A percentile compares a stretch with the other conserved stretches of the same genome.
Evolutionary conservation across 202 grass and related monocot genomes (phyloP).

Genomic region (Schoenoplectus tabernaemontani): DNA sequence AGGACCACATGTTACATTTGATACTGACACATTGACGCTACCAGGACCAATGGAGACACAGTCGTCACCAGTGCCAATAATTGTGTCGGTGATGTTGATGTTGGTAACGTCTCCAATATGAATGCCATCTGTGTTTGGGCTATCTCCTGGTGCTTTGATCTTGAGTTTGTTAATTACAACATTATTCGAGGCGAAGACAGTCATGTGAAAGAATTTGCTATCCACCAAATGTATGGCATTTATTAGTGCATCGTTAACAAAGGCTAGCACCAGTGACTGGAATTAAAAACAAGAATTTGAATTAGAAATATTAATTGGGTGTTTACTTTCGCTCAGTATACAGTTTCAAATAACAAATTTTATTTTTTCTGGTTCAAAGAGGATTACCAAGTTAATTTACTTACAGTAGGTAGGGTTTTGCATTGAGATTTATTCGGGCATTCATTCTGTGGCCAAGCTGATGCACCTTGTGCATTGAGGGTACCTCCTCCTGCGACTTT

Average conservation of each 20-base stretch:
- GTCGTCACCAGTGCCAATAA: slow-evolving; percentile 44
- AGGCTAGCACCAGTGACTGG: slow-evolving; percentile 35
- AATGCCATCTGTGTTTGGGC: slow-evolving; percentile 68
- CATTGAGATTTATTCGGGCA: slow-evolving; percentile 50
- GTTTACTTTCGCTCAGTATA: not conserved
- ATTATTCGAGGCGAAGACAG: slow-evolving; percentile 28
- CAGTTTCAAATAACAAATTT: not conserved
- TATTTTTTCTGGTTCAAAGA: not conserved
- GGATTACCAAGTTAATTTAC: no score
- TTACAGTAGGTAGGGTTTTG: slow-evolving; percentile 47
- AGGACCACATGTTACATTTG: slow-evolving; percentile 33
- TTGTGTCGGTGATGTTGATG: slow-evolving; percentile 28
- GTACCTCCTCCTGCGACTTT: slow-evolving; percentile 32
- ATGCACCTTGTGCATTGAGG: slow-evolving; percentile 37
- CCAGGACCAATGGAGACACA: slow-evolving; percentile 46
- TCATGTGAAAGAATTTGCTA: slow-evolving; percentile 60
- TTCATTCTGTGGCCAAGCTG: slow-evolving; percentile 41
- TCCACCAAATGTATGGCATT: slow-evolving; percentile 28
- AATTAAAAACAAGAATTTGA: not conserved
- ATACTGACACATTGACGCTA: slow-evolving; percentile 19
- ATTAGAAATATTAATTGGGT: not conserved
- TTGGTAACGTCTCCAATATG: slow-evolving; percentile 40
- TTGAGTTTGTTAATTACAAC: slow-evolving; percentile 26
- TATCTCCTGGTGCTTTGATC: slow-evolving; percentile 27
- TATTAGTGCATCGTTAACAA: slow-evolving; percentile 26